These are phyloP conservation scores for Candida chilensis DNA, from an alignment of 805 yeast genomes.

Conservation along the genomic window DNA sequence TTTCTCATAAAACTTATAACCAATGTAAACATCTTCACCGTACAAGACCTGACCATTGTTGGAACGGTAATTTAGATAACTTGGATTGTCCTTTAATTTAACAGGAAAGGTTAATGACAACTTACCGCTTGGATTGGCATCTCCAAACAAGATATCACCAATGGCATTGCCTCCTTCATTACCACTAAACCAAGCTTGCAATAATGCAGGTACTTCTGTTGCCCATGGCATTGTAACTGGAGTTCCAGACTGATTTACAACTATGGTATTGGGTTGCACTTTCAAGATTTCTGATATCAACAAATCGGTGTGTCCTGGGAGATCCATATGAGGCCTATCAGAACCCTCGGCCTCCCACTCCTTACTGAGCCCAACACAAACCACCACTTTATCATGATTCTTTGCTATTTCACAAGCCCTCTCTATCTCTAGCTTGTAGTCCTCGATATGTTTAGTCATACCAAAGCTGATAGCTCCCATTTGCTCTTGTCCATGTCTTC, in stretches of 20 bases:
- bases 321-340: conserved; percentile 40
- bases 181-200: conserved; percentile 53
- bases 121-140: conserved; percentile 52
- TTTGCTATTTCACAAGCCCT: conserved; percentile 41
- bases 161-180: conserved; percentile 48
- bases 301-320: conserved; percentile 39
- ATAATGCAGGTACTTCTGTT: conserved; percentile 25
- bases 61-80: conserved; percentile 40
- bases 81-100: conserved; percentile 43
- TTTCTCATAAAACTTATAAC: conserved; percentile 54
- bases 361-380: conserved; percentile 39
- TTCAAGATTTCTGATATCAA: conserved; percentile 32
- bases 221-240: conserved; percentile 55
- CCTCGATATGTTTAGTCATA: conserved; percentile 13
- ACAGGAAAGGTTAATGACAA: conserved; percentile 47
- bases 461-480: conserved; percentile 26
- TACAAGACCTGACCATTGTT: conserved; percentile 46
- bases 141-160: conserved; percentile 54
- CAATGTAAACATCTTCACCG: conserved; percentile 61
- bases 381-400: conserved; percentile 40
- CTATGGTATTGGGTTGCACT: conserved; percentile 40
- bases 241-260: conserved; percentile 53
- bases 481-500: too few relatives aligned
- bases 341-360: conserved; percentile 57
- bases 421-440: conserved; percentile 18